phyloP scores from a whole-genome alignment of 2,329 filamentous ascomycete species.

The Mycosphaerelloides madeirae region DNA sequence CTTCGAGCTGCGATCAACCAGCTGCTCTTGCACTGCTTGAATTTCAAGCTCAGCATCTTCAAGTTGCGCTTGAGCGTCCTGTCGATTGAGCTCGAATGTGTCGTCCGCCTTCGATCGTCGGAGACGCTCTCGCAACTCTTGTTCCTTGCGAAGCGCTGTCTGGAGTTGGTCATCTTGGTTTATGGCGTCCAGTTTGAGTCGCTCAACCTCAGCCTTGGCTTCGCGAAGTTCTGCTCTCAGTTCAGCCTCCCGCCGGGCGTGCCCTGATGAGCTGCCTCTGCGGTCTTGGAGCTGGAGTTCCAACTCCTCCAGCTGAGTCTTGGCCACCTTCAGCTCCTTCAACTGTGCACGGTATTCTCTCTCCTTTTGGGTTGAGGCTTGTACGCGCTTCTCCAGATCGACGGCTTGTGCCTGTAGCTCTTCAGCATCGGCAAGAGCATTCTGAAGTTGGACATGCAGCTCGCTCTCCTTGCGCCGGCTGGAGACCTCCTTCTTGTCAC shows the following conservation, averaged over 20 bases:
- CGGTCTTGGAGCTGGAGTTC: constrained; percentile 47
- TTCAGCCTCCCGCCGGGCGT: constrained; percentile 37
- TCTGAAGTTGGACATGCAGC: constrained; percentile 63
- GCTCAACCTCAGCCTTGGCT: constrained; percentile 31
- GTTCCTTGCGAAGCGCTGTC: constrained; percentile 37
- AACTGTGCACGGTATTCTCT: constrained; percentile 35
- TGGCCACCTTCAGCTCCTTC: constrained; percentile 29
- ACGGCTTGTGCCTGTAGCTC: constrained; percentile 55
- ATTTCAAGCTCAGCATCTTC: constrained; percentile 40
- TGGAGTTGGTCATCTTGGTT: constrained; percentile 42
- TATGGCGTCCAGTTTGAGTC: constrained; percentile 34
- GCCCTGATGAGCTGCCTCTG: constrained; percentile 32
- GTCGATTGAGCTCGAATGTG: constrained; percentile 34
- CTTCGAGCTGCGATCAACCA: constrained; percentile 29
- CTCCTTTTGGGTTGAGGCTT: constrained; percentile 29
- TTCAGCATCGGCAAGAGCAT: constrained; percentile 41
- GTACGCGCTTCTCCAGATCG: constrained; percentile 28
- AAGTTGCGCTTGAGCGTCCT: constrained; percentile 34
- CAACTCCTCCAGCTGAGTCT: constrained; percentile 31
- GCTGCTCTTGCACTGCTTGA: constrained; percentile 34
- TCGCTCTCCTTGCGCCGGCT: constrained; percentile 55
- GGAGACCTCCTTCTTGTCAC: constrained; percentile 60
- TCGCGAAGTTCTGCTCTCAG: constrained; percentile 35
- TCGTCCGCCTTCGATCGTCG: constrained; percentile 26
- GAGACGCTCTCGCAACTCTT: constrained; percentile 34